Evolutionary conservation across 1,284 basidiomycete genomes (phyloP), one percentile per base, ranked within the genome.

Genomic region (Somion occarium): DNA sequence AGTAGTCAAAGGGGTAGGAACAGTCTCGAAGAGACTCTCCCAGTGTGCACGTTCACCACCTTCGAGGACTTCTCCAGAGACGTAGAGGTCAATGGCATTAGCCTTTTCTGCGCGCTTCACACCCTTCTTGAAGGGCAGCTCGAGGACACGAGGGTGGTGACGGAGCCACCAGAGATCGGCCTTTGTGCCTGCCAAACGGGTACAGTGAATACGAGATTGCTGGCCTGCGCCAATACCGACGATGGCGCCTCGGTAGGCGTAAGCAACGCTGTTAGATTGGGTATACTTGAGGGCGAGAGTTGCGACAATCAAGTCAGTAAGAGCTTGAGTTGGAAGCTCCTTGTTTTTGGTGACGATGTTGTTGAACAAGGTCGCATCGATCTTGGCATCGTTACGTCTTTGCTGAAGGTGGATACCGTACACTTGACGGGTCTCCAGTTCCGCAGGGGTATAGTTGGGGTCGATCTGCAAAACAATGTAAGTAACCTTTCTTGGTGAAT

Each of bases 131-230:
- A 98, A 99, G 1, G 95, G 91, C 43, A 98, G 81, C 11, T 77
- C 75, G 57, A 98, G 85, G 45, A 95, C 94, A 45, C 92, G 88
- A 0, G 94, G 88, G 73, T 98, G 94, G 74, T 98, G 94, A 34
- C 96, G 87, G 52, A 98, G 79, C 96, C 97, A 99, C 94, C 96
- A 99, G 62, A 95, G 83, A 74, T 99, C 97, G n/a, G 94, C 94
- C 74, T 99, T 99, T 56, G 86, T 83, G 11, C 97, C 96, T 1
- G 97, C 97, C 44, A 99, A 85, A 47, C 97, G 90, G 19, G 96
- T 99, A 74, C 97, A 99, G 77, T 99, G 97, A 67, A 99, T 99
- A 51, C 96, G 91, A 7, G 94, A 98, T 70, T 99, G 97, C 69
- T 99, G 96, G 13, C 97, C 96, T 0, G 97, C 97, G 48, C 96